Percentiles rank a stretch among this genome's conserved stretches.
These are phyloP conservation scores for Peronospora destructor DNA, from an alignment of 352 stramenopile genomes.

Conservation along the genomic window DNA sequence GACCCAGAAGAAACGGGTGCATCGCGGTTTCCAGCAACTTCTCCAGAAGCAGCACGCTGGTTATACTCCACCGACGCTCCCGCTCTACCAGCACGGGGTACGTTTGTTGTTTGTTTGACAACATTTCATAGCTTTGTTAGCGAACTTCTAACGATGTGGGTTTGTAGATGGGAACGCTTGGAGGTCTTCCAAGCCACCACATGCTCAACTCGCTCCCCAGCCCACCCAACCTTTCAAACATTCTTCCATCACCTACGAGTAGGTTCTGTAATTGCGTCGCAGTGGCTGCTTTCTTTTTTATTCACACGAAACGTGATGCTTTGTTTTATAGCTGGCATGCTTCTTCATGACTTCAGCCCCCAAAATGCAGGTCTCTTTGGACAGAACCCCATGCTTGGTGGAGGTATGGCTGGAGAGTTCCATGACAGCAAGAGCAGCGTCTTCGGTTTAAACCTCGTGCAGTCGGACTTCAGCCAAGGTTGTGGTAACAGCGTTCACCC, in stretches of 20 bases:
- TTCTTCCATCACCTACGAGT: slow-evolving; percentile 77
- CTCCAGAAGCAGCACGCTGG: slow-evolving; percentile 67
- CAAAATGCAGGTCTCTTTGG: slow-evolving; percentile 45
- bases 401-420: slow-evolving; percentile 24
- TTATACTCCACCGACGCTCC: slow-evolving; percentile 58
- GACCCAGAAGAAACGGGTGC: slow-evolving; percentile 60
- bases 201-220: slow-evolving; percentile 61
- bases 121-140: not conserved
- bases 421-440: slow-evolving; percentile 53
- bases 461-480: slow-evolving; percentile 49
- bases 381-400: slow-evolving; percentile 36
- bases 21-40: slow-evolving; percentile 73
- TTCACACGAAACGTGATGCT: slow-evolving; percentile 9
- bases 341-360: slow-evolving; percentile 73
- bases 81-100: slow-evolving; percentile 66
- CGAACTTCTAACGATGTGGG: not conserved
- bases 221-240: slow-evolving; percentile 62
- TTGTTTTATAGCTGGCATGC: slow-evolving; percentile 47
- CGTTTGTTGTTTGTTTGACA: slow-evolving; percentile 9
- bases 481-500: slow-evolving; percentile 19
- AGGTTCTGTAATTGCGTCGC: slow-evolving; percentile 19
- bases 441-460: slow-evolving; percentile 52
- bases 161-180: slow-evolving; percentile 56
- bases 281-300: slow-evolving; percentile 1
- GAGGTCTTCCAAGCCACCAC: slow-evolving; percentile 45